These are phyloP conservation scores for Alternaria solani DNA, from an alignment of 2,329 filamentous ascomycete genomes.

Conservation along the genomic window DNA sequence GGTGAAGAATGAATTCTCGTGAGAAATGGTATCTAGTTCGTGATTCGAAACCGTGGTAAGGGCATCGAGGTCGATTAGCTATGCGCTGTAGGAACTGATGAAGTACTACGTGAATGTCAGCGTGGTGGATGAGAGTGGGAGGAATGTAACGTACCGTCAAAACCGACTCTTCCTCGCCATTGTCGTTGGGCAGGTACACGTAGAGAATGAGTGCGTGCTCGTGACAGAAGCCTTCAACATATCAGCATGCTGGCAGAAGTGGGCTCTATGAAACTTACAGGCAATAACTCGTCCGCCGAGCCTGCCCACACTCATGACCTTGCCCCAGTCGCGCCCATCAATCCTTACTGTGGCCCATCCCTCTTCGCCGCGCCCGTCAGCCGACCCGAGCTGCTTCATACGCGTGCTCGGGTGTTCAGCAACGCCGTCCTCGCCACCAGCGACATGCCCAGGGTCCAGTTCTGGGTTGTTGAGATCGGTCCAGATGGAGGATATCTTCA, in stretches of 20 bases:
- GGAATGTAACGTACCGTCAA: conserved; percentile 67
- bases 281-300: conserved; percentile 92
- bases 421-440: conserved; percentile 69
- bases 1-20: neutral
- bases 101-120: conserved; percentile 60
- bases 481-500: conserved; percentile 88
- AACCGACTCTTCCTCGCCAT: conserved; percentile 74
- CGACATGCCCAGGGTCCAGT: conserved; percentile 78
- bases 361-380: conserved; percentile 73
- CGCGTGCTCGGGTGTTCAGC: conserved; percentile 82
- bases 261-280: conserved; percentile 61
- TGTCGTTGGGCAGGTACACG: conserved; percentile 79
- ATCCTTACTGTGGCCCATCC: conserved; percentile 90
- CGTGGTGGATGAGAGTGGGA: neutral
- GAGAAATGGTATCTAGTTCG: conserved; percentile 13
- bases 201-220: conserved; percentile 84
- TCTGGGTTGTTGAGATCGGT: conserved; percentile 85
- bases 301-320: conserved; percentile 89
- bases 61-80: neutral
- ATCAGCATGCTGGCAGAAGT: conserved; percentile 21
- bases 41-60: conserved; percentile 3
- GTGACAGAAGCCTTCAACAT: conserved; percentile 69
- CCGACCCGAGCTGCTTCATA: conserved; percentile 68
- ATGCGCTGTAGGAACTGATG: conserved; percentile 63
- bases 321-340: conserved; percentile 93